Evolutionary conservation across 208 protist genomes (phyloP).

Genomic region (Leishmania braziliensis): DNA sequence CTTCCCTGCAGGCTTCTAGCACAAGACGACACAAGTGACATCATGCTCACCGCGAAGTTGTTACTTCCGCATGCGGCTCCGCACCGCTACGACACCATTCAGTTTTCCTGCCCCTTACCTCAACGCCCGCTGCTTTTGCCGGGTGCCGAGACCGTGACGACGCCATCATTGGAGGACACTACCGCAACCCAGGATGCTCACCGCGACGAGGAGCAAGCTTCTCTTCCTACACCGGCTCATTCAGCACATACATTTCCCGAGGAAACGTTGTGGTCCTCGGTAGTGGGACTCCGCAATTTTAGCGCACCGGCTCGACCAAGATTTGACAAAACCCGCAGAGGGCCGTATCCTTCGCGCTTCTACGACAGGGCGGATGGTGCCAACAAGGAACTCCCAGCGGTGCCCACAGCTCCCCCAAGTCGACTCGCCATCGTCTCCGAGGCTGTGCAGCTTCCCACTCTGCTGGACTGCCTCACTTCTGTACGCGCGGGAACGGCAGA

Average conservation of each 20-base stretch:
- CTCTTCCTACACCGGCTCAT: neutral
- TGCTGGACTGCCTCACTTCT: conserved; percentile 27
- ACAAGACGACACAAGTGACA: conserved; percentile 11
- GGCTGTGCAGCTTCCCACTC: conserved; percentile 25
- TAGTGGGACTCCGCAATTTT: conserved; percentile 9
- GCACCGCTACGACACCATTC: conserved; percentile 40
- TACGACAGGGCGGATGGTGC: neutral
- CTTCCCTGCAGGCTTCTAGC: neutral
- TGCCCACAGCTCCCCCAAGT: conserved; percentile 15
- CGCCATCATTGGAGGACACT: neutral
- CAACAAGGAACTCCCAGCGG: conserved; percentile 19
- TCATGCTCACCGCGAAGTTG: conserved; percentile 32
- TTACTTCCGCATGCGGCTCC: conserved; percentile 29
- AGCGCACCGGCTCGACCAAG: conserved; percentile 2
- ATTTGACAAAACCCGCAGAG: conserved; percentile 15
- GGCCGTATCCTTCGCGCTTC: conserved; percentile 8
- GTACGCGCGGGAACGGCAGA: neutral
- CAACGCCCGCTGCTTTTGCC: neutral
- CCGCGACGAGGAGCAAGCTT: neutral
- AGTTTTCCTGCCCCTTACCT: conserved; percentile 20
- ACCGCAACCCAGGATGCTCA: neutral
- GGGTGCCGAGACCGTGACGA: too few species aligned
- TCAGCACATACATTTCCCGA: conserved; percentile 16
- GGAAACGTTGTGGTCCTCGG: conserved; percentile 31
- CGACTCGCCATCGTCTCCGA: conserved; percentile 24